Conservation (phyloP, 495 filamentous ascomycete genomes). For the Trichocladium antarcticum region DNA sequence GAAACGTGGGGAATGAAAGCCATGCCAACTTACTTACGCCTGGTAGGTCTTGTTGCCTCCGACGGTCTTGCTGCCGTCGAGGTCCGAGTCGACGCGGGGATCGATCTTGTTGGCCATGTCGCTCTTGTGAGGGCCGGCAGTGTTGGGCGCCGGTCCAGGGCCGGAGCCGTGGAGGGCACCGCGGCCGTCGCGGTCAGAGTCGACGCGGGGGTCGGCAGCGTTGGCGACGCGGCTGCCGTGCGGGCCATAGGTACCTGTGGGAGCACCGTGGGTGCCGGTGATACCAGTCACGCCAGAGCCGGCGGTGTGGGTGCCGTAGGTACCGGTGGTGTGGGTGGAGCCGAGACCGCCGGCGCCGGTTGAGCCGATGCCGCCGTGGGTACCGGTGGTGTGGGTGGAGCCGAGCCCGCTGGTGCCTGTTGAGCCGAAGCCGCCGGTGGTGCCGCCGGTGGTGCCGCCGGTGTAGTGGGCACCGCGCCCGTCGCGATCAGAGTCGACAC, state of each 20-base stretch:
- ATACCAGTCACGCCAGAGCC: slow-evolving; percentile 25
- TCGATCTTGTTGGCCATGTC: slow-evolving; percentile 45
- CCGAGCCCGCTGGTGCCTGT: slow-evolving; percentile 24
- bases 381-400: slow-evolving; percentile 16
- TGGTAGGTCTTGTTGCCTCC: slow-evolving; percentile 38
- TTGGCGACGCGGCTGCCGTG: slow-evolving; percentile 46
- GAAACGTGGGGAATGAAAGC: neutral
- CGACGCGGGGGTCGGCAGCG: slow-evolving; percentile 41
- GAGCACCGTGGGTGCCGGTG: slow-evolving; percentile 22
- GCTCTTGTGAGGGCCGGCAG: slow-evolving; percentile 43
- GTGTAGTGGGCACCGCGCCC: slow-evolving; percentile 19
- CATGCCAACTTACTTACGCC: slow-evolving; percentile 35
- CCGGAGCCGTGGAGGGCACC: neutral
- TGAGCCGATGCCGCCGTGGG: slow-evolving; percentile 29
- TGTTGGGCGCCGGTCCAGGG: slow-evolving; percentile 34
- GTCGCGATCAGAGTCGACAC: slow-evolving; percentile 37
- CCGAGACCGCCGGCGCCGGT: slow-evolving; percentile 20
- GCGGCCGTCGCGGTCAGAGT: slow-evolving; percentile 28
- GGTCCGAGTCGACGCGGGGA: slow-evolving; percentile 43
- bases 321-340: slow-evolving; percentile 23
- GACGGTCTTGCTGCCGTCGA: slow-evolving; percentile 34
- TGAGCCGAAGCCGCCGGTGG: slow-evolving; percentile 22
- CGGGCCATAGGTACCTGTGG: slow-evolving; percentile 29
- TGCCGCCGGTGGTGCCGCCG: slow-evolving; percentile 19
- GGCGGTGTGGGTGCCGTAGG: slow-evolving; percentile 16